Evolutionary conservation across 148 eudicot genomes (phyloP).

Genomic region (Beta vulgaris): DNA sequence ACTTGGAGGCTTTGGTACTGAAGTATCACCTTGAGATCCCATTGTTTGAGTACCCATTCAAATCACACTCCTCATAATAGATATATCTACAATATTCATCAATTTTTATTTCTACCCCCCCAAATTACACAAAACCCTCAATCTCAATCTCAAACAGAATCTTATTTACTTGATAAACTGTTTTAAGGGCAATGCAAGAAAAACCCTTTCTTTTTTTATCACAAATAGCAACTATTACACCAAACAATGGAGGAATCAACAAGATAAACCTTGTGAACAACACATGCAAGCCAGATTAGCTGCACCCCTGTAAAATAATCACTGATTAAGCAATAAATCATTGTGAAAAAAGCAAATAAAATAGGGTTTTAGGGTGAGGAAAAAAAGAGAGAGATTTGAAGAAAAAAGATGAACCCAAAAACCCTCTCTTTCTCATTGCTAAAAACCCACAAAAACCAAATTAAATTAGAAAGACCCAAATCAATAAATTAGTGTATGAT

Average conservation of each 20-base stretch:
- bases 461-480: background rate
- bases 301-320: constrained; percentile 28
- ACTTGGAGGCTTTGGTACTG: constrained; percentile 39
- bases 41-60: constrained; percentile 70
- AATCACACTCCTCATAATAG: constrained; percentile 22
- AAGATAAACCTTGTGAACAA: constrained; percentile 12
- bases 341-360: background rate
- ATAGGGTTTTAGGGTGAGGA: constrained; percentile 17
- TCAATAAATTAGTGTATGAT: constrained; percentile 10
- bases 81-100: constrained; percentile 24
- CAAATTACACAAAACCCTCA: background rate
- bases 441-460: background rate
- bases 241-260: constrained; percentile 21
- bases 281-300: constrained; percentile 31
- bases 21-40: constrained; percentile 75
- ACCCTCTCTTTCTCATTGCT: background rate
- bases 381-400: background rate
- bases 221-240: constrained; percentile 17
- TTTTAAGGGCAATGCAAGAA: constrained; percentile 20
- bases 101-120: background rate
- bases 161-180: constrained; percentile 1
- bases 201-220: constrained; percentile 19
- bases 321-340: constrained; percentile 29
- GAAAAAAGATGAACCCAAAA: background rate
- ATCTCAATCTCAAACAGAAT: constrained; percentile 21